These are phyloP conservation scores for Entomophthora muscae DNA, from an alignment of 371 early-diverging fungal species.

Conservation along the genomic window DNA sequence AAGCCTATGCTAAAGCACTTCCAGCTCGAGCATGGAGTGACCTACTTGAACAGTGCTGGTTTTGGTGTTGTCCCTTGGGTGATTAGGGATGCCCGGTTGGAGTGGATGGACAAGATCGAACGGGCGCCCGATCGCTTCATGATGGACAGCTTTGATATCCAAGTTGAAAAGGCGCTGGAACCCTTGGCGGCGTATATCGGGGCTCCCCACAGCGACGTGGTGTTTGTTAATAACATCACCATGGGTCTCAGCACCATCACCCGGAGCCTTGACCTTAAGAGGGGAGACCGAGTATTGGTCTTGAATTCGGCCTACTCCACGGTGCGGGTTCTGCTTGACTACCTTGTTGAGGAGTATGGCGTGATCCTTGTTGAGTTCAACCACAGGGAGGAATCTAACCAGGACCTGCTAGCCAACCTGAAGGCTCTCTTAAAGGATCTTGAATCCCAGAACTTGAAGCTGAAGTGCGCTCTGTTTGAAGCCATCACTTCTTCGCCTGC, in stretches of 20 bases:
- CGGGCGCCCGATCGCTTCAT: constrained; percentile 8
- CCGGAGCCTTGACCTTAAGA: constrained; percentile 13
- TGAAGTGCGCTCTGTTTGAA: constrained; percentile 17
- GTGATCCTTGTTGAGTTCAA: background rate
- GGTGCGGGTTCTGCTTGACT: background rate
- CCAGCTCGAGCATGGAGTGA: constrained; percentile 6
- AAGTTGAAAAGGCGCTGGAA: constrained; percentile 16
- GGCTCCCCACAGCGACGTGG: constrained; percentile 18
- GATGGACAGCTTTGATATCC: background rate
- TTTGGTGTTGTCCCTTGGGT: constrained; percentile 7
- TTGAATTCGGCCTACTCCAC: constrained; percentile 22
- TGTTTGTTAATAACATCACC: constrained; percentile 17
- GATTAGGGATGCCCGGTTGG: constrained; percentile 1
- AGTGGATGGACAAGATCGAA: constrained; percentile 9
- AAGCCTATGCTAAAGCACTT: background rate
- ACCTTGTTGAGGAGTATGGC: background rate
- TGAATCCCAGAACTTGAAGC: background rate
- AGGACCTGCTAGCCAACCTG: background rate
- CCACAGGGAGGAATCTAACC: background rate
- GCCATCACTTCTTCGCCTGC: constrained; percentile 35
- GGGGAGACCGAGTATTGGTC: constrained; percentile 18
- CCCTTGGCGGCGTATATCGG: constrained; percentile 15
- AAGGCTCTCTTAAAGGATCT: background rate
- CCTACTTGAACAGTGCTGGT: constrained; percentile 10
- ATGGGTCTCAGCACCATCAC: constrained; percentile 18